These are phyloP conservation scores for Arthrobotrys iridis DNA, from an alignment of 2,329 filamentous ascomycete genomes.

Conservation along the genomic window DNA sequence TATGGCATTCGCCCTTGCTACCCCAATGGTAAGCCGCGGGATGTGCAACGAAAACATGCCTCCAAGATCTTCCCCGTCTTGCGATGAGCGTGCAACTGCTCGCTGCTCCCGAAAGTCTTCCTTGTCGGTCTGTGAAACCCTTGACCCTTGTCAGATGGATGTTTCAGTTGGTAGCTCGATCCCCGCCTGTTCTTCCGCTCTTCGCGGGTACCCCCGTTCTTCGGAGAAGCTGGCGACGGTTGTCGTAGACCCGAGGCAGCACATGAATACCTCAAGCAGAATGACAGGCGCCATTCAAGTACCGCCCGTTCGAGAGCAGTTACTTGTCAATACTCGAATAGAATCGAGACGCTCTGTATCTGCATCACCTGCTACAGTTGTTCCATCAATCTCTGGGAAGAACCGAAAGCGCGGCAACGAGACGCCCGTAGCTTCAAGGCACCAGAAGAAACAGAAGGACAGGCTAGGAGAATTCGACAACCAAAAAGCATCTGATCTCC, in stretches of 20 bases:
- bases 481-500: conserved; percentile 26
- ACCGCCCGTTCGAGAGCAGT: conserved; percentile 8
- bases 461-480: conserved; percentile 34
- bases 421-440: conserved; percentile 36
- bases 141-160: conserved; percentile 26
- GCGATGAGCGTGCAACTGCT: conserved; percentile 16
- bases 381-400: conserved; percentile 17
- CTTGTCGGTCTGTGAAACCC: conserved; percentile 43
- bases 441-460: conserved; percentile 49
- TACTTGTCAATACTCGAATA: conserved; percentile 16
- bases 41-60: conserved; percentile 46
- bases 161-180: conserved; percentile 16
- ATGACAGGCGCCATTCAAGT: not conserved
- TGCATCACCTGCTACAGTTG: not conserved
- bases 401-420: conserved; percentile 49
- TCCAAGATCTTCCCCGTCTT: not conserved
- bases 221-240: conserved; percentile 21
- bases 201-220: conserved; percentile 11
- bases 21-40: conserved; percentile 19
- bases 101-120: conserved; percentile 41
- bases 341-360: conserved; percentile 7
- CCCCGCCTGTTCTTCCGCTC: conserved; percentile 12
- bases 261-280: not conserved
- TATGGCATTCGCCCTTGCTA: conserved; percentile 41
- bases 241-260: conserved; percentile 18